Percentiles rank a stretch among this genome's conserved stretches.
Evolutionary conservation across 1,284 basidiomycete genomes (phyloP).

Genomic region (Tilletia indica): DNA sequence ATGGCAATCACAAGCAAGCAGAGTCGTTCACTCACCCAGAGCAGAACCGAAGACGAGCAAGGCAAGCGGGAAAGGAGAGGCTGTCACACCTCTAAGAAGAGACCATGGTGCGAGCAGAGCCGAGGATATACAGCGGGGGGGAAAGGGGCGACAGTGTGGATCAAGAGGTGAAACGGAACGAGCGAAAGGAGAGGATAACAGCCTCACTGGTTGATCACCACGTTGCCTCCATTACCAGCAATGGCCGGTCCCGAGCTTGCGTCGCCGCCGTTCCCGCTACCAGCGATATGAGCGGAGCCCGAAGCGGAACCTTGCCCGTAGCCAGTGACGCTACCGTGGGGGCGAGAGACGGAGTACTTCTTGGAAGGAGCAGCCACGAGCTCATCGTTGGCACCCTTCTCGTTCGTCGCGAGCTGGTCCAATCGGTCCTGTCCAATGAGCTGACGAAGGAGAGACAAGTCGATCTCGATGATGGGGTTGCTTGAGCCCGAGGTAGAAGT

Average conservation of each 20-base stretch:
- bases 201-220: neutral
- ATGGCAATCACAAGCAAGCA: too few species aligned
- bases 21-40: too few species aligned
- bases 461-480: constrained; percentile 12
- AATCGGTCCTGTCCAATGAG: neutral
- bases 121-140: neutral
- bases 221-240: constrained; percentile 19
- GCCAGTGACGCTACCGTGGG: neutral
- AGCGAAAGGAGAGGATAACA: neutral
- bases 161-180: neutral
- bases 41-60: too few species aligned
- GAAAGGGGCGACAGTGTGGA: neutral
- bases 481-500: neutral
- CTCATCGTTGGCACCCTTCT: neutral
- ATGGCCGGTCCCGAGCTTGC: constrained; percentile 16
- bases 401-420: neutral
- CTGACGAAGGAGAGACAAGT: constrained; percentile 5
- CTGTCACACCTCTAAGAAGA: too few species aligned
- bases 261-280: constrained; percentile 19
- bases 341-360: neutral
- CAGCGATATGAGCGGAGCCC: neutral
- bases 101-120: too few species aligned
- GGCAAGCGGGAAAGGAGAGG: too few species aligned
- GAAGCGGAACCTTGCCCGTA: neutral
- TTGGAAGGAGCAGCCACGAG: neutral